These are phyloP conservation scores for Emergomyces africanus DNA, from an alignment of 2,329 filamentous ascomycete genomes.

Conservation along the genomic window DNA sequence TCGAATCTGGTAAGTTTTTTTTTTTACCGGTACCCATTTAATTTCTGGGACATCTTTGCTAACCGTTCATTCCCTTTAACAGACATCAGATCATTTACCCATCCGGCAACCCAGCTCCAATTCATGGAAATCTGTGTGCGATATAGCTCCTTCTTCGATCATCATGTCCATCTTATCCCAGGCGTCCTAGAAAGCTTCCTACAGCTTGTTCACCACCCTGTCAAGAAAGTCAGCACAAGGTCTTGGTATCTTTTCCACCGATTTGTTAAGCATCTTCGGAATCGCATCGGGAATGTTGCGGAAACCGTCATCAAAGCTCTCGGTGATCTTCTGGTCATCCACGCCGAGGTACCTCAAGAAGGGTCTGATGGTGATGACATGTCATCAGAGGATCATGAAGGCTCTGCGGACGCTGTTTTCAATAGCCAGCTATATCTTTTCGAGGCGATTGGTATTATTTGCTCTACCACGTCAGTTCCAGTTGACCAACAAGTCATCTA, in stretches of 20 bases:
- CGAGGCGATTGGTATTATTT: conserved; percentile 86
- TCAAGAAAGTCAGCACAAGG: conserved; percentile 73
- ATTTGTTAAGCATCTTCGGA: conserved; percentile 75
- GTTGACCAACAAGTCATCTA: conserved; percentile 78
- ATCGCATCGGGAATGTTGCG: conserved; percentile 75
- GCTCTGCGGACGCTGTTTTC: conserved; percentile 82
- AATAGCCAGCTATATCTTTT: conserved; percentile 86
- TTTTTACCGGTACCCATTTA: conserved; percentile 13
- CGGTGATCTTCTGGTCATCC: conserved; percentile 75
- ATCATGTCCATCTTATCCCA: conserved; percentile 66
- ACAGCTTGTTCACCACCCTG: conserved; percentile 72
- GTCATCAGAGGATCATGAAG: conserved; percentile 85
- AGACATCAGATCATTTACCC: conserved; percentile 75
- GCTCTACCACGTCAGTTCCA: conserved; percentile 65
- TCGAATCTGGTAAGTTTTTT: conserved; percentile 61
- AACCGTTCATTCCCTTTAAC: conserved; percentile 6
- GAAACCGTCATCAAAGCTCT: conserved; percentile 87
- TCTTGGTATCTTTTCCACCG: conserved; percentile 97
- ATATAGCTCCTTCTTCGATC: conserved; percentile 86
- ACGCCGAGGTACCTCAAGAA: conserved; percentile 71
- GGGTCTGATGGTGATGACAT: conserved; percentile 75
- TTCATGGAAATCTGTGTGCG: conserved; percentile 98
- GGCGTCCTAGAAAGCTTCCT: conserved; percentile 87
- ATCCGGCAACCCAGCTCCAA: conserved; percentile 84
- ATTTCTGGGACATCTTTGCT: conserved; percentile 6